Evolutionary conservation across 2,329 filamentous ascomycete genomes (phyloP).

Genomic region (Huntiella bhutanensis): DNA sequence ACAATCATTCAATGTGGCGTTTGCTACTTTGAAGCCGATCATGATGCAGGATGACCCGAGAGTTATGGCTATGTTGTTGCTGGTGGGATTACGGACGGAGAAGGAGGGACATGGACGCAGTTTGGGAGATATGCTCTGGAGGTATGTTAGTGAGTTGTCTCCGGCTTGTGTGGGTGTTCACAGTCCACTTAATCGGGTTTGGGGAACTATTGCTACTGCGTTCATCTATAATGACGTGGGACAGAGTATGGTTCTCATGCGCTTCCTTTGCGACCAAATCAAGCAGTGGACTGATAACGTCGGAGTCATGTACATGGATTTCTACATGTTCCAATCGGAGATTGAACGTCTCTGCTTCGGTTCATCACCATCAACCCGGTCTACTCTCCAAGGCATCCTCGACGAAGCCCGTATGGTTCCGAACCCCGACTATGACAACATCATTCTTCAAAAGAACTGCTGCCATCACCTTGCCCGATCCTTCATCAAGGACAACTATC

Average conservation of each 20-base stretch:
- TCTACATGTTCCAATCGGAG: slow-evolving; percentile 11
- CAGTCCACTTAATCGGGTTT: slow-evolving; percentile 10
- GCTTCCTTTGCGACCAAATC: slow-evolving; percentile 8
- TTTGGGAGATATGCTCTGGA: slow-evolving; percentile 10
- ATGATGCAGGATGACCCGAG: slow-evolving; percentile 11
- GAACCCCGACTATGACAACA: slow-evolving; percentile 5
- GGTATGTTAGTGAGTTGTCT: slow-evolving; percentile 9
- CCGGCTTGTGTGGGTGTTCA: slow-evolving; percentile 8
- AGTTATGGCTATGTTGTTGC: slow-evolving; percentile 9
- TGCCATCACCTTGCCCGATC: slow-evolving; percentile 9
- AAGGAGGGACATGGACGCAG: slow-evolving; percentile 10
- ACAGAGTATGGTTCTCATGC: slow-evolving; percentile 10
- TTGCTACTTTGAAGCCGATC: slow-evolving; percentile 7
- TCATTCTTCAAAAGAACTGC: slow-evolving; percentile 9
- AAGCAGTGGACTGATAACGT: slow-evolving; percentile 6
- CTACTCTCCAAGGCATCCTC: slow-evolving; percentile 6
- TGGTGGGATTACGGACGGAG: slow-evolving; percentile 8
- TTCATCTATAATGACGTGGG: slow-evolving; percentile 11
- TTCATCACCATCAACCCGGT: slow-evolving; percentile 5
- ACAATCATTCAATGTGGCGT: slow-evolving; percentile 11
- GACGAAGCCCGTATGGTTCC: slow-evolving; percentile 2
- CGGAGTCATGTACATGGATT: slow-evolving; percentile 7
- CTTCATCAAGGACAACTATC: slow-evolving; percentile 9
- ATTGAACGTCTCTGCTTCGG: slow-evolving; percentile 10
- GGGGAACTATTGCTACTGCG: slow-evolving; percentile 8